Evolutionary conservation across 345 rosid genomes (phyloP), one percentile per base, ranked within the genome.

Genomic region (Physaria fendleri): DNA sequence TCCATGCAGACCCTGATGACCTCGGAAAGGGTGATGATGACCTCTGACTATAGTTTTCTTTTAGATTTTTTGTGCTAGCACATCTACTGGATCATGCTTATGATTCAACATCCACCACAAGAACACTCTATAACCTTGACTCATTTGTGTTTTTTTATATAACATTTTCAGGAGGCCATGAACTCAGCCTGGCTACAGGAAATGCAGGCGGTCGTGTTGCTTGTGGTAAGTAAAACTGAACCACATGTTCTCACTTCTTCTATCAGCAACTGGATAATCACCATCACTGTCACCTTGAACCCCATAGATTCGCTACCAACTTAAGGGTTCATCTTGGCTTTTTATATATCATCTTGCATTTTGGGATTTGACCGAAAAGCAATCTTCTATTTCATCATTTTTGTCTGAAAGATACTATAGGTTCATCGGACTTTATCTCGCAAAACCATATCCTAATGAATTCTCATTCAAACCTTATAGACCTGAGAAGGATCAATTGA

Each of bases 191-290:
- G 56, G 12, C 71, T 56, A 92, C 97, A 2, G 97, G 98, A 59
- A 92, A 92, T 57, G 98, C 98, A 3, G 98, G 97, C 2, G 94
- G 89, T 67, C 81, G 95, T 68, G 14, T 85, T 53, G 97, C 95
- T 43, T 90, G 95, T 1, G 97, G 97, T 87, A 63, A 71, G 85
- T 70, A 39, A 18, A 55, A 33, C 22, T 8, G 25, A 10, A 37
- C 25, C 42, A 42, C 29, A 34, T 58, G 18, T 39, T n/a, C 33
- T 42, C 16, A 14, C 48, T 15, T n/a, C 35, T n/a, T 13, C 17
- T 4, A 8, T 64, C 23, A 44, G 6, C 4, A 34, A 22, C 24
- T 39, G 3, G 61, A 11, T 56, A 15, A n/a, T 14, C 14, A 38
- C 24, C 34, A 46, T 25, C 33, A 10, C 8, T 46, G 8, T 34